Conservation (phyloP, 331 rosid species). For the Arachis monticola region DNA sequence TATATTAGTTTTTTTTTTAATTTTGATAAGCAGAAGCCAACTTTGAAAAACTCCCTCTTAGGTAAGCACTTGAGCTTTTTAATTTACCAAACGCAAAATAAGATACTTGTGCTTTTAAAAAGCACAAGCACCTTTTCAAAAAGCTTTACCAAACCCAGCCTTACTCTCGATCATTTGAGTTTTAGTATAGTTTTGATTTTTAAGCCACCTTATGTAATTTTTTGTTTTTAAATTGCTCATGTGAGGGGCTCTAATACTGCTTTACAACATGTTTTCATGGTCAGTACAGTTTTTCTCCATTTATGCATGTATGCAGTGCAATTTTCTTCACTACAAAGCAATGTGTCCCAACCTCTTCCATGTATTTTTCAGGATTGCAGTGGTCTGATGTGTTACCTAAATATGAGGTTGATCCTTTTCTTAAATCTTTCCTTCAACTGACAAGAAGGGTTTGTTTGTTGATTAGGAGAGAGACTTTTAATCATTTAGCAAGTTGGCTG, state of each 20-base stretch:
- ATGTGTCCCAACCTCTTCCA: not conserved
- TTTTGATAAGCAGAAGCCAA: too few species aligned
- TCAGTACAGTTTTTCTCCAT: not conserved
- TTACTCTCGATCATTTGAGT: not conserved
- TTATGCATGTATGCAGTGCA: not conserved
- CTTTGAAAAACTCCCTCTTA: too few species aligned
- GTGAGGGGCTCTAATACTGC: conserved; percentile 1
- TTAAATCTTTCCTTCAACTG: conserved; percentile 15
- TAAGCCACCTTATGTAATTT: conserved; percentile 2
- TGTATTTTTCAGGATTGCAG: not conserved
- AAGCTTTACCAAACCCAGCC: too few species aligned
- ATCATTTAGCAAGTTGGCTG: conserved; percentile 96
- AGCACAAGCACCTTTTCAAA: too few species aligned
- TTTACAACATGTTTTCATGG: conserved; percentile 27
- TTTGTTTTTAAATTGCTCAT: conserved; percentile 12
- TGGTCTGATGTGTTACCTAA: not conserved
- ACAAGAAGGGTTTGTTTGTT: conserved; percentile 31
- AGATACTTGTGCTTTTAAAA: too few species aligned
- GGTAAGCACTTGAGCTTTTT: too few species aligned
- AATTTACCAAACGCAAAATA: too few species aligned
- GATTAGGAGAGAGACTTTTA: conserved; percentile 95
- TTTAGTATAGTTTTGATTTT: not conserved
- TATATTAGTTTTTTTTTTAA: too few species aligned
- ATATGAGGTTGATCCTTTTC: not conserved
- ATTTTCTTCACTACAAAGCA: conserved; percentile 27